phyloP scores from a whole-genome alignment of 768 basidiomycete genomes.

The Crepidotus variabilis region DNA sequence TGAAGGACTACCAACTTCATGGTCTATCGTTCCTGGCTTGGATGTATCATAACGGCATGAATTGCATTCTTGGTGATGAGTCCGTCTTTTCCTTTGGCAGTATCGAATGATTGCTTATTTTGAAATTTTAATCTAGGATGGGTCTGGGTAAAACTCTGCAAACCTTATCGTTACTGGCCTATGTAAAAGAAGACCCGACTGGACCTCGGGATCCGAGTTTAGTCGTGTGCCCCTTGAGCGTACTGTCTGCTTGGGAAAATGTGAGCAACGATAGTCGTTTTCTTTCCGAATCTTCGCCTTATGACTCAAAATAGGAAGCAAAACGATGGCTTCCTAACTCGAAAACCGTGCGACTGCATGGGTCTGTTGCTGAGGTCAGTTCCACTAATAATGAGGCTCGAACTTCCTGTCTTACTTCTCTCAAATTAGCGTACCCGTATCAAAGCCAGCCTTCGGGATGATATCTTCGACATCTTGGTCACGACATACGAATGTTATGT shows the following conservation, averaged over 20 bases:
- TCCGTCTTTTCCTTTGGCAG: too few species aligned
- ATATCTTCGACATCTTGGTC: neutral
- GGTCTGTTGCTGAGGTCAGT: neutral
- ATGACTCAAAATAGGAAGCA: neutral
- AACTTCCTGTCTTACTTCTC: too few species aligned
- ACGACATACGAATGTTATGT: constrained; percentile 2
- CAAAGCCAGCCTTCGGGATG: neutral
- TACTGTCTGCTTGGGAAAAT: constrained; percentile 2
- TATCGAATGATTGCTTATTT: too few species aligned
- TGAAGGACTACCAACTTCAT: constrained; percentile 3
- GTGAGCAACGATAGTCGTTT: neutral
- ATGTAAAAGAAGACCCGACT: neutral
- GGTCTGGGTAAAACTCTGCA: constrained; percentile 2
- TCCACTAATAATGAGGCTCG: too few species aligned
- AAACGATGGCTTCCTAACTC: neutral
- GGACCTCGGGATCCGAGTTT: neutral
- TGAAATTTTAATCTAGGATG: neutral
- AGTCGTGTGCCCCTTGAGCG: neutral
- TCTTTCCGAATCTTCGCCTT: neutral
- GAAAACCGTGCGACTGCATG: neutral
- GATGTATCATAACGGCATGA: constrained; percentile 1
- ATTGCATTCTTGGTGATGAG: constrained; percentile 3
- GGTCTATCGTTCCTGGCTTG: constrained; percentile 1
- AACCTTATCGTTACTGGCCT: neutral
- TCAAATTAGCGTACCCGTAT: neutral